Conservation (phyloP, 768 basidiomycete genomes). For the Podaxis carcinomalis region DNA sequence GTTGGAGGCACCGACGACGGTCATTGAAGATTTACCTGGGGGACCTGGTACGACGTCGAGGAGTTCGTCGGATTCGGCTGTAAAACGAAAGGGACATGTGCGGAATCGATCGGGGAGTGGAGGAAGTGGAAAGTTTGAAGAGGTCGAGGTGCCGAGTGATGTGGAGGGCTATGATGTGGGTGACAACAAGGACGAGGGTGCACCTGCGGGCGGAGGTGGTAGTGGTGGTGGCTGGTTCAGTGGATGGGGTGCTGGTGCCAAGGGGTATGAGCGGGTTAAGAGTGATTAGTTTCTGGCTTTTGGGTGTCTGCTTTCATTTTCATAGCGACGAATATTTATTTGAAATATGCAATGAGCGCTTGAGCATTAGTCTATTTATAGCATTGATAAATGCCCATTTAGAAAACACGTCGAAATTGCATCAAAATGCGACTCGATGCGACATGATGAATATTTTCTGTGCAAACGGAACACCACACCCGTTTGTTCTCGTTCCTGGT, state of each 20-base stretch:
- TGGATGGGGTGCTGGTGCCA: constrained; percentile 34
- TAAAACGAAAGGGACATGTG: constrained; percentile 16
- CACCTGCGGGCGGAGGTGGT: constrained; percentile 18
- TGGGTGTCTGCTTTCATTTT: background rate
- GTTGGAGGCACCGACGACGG: background rate
- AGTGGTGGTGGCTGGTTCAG: constrained; percentile 48
- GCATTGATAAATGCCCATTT: too few relatives aligned
- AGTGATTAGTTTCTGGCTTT: constrained; percentile 30
- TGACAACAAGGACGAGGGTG: constrained; percentile 27
- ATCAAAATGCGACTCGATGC: too few relatives aligned
- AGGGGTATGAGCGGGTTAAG: constrained; percentile 50
- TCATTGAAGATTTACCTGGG: background rate
- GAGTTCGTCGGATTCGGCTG: constrained; percentile 36
- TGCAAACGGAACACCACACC: constrained; percentile 27
- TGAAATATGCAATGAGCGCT: too few relatives aligned
- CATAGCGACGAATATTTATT: background rate
- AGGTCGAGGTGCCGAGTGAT: constrained; percentile 69
- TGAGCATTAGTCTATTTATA: too few relatives aligned
- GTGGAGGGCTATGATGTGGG: constrained; percentile 56
- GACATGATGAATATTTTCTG: too few relatives aligned
- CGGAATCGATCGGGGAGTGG: constrained; percentile 32
- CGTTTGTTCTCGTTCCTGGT: constrained; percentile 65
- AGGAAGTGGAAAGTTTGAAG: constrained; percentile 54
- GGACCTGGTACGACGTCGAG: constrained; percentile 20
- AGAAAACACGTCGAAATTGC: too few relatives aligned